A percentile compares a stretch with the other conserved stretches of the same genome.
Conservation (phyloP, 768 basidiomycete species). For the Boletus sp. region DNA sequence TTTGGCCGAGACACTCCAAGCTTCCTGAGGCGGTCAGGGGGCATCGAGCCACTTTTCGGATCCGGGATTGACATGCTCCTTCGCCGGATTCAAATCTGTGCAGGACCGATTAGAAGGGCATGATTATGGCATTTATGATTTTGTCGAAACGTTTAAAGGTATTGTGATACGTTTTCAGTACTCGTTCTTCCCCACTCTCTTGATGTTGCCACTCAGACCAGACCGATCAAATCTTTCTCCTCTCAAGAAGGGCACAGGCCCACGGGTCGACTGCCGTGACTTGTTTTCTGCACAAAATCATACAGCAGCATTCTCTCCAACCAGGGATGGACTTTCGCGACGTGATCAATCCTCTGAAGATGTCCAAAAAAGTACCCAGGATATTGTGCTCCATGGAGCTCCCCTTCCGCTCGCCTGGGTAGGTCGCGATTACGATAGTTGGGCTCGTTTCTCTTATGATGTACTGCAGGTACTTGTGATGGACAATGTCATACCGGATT, state of each 20-base stretch:
- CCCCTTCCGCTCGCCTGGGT: conserved; percentile 31
- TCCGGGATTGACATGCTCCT: neutral
- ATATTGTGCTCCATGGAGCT: conserved; percentile 17
- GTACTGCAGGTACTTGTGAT: conserved; percentile 20
- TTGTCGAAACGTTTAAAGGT: conserved; percentile 5
- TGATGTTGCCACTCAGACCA: conserved; percentile 15
- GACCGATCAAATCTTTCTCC: conserved; percentile 15
- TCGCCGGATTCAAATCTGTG: neutral
- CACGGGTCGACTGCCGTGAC: conserved; percentile 21
- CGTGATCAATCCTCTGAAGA: conserved; percentile 3
- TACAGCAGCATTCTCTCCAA: neutral
- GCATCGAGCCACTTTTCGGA: neutral
- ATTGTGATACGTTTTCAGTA: neutral
- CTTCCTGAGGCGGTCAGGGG: neutral
- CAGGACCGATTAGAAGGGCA: neutral
- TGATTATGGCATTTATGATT: neutral
- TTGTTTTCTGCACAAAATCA: conserved; percentile 13
- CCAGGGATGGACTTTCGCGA: neutral
- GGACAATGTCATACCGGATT: conserved; percentile 29
- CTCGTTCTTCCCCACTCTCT: conserved; percentile 5
- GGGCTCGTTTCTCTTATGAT: neutral
- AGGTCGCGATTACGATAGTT: neutral
- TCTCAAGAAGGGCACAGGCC: conserved; percentile 14
- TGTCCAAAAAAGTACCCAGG: conserved; percentile 8
- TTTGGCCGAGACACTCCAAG: neutral